Evolutionary conservation across 225 moss, liverwort and hornwort genomes (phyloP).

Genomic region (Bryum argenteum): DNA sequence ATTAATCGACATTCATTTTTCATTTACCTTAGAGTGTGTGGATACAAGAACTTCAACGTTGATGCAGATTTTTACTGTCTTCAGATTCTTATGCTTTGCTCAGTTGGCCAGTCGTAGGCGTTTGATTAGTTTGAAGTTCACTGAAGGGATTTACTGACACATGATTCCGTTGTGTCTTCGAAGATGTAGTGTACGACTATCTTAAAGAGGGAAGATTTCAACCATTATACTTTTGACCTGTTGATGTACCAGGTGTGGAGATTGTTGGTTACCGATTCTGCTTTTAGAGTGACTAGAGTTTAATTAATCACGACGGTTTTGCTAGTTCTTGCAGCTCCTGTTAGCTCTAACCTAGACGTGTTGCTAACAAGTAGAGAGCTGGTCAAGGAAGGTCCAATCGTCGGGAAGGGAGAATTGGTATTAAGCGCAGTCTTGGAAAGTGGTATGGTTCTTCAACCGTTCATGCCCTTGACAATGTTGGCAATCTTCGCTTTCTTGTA

Average conservation of each 20-base stretch:
- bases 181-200: neutral
- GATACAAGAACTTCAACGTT: neutral
- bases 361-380: neutral
- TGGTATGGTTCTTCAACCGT: slow-evolving; percentile 20
- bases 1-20: neutral
- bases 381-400: slow-evolving; percentile 8
- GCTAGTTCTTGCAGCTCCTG: slow-evolving; percentile 3
- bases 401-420: neutral
- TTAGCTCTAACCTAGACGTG: neutral
- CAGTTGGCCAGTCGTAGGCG: neutral
- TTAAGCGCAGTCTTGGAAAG: slow-evolving; percentile 6
- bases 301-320: neutral
- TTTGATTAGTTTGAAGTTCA: neutral
- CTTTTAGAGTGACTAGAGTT: neutral
- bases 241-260: neutral
- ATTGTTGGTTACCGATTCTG: slow-evolving; percentile 3
- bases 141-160: neutral
- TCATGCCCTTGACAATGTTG: slow-evolving; percentile 35
- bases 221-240: neutral
- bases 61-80: neutral
- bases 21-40: neutral
- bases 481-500: slow-evolving; percentile 64
- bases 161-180: neutral
- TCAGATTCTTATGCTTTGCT: neutral
- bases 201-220: neutral